phyloP scores from a whole-genome alignment of 768 basidiomycete species.

The Xanthoconium stramineum region DNA sequence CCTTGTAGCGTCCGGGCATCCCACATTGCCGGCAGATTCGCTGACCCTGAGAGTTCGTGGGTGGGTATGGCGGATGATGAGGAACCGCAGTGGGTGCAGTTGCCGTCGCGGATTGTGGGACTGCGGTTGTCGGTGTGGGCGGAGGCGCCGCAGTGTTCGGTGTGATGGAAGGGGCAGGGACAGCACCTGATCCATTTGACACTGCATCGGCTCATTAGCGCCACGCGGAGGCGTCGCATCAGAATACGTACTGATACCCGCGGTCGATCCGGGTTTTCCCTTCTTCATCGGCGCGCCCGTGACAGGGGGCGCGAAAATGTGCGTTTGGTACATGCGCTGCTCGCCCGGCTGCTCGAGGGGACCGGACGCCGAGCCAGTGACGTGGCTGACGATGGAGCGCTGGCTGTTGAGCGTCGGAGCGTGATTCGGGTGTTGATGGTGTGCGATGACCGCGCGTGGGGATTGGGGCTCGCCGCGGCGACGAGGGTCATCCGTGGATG shows the following conservation, averaged over 20 bases:
- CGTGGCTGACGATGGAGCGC: constrained; percentile 22
- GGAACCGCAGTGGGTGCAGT: background rate
- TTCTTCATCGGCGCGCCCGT: constrained; percentile 73
- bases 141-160: constrained; percentile 10
- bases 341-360: constrained; percentile 35
- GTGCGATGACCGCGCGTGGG: constrained; percentile 25
- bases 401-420: constrained; percentile 10
- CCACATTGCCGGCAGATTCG: constrained; percentile 78
- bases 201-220: constrained; percentile 12
- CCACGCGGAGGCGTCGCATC: constrained; percentile 4
- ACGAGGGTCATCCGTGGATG: constrained; percentile 38
- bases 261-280: constrained; percentile 40
- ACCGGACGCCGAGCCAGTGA: constrained; percentile 19
- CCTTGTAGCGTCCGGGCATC: constrained; percentile 71
- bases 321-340: constrained; percentile 53
- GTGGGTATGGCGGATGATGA: constrained; percentile 24
- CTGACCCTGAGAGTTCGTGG: constrained; percentile 59
- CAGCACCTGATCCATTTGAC: constrained; percentile 18
- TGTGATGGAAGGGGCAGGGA: constrained; percentile 18
- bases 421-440: constrained; percentile 32
- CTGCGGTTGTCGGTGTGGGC: constrained; percentile 12
- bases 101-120: constrained; percentile 4
- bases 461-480: constrained; percentile 32
- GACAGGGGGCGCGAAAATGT: constrained; percentile 70
- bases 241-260: constrained; percentile 22